Percentiles rank a stretch among this genome's conserved stretches.
These are phyloP conservation scores for Apiotrichum mycotoxinovorans DNA, from an alignment of 1,284 basidiomycete genomes.

Conservation along the genomic window DNA sequence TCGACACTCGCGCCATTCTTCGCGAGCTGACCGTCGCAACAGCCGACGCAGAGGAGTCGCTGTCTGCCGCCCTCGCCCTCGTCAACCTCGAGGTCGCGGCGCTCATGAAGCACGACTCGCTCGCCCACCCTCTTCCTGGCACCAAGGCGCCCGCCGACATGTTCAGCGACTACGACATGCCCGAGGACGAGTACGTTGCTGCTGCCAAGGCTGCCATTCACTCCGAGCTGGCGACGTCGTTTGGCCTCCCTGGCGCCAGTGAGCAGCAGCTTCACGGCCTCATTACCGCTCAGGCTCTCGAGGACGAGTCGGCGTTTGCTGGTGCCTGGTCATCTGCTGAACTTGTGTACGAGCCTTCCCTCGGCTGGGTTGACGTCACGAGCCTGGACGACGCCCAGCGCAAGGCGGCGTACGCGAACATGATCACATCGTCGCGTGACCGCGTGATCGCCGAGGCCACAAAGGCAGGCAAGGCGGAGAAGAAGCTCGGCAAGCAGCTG, in stretches of 20 bases:
- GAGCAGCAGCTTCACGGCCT: conserved; percentile 73
- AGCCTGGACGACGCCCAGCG: conserved; percentile 60
- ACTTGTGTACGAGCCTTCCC: conserved; percentile 62
- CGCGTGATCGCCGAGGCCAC: conserved; percentile 76
- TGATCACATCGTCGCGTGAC: conserved; percentile 65
- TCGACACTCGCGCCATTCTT: conserved; percentile 67
- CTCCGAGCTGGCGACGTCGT: conserved; percentile 68
- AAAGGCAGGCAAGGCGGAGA: conserved; percentile 81
- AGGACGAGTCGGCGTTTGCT: conserved; percentile 58
- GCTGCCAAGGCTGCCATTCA: conserved; percentile 71
- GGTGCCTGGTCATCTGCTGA: conserved; percentile 67
- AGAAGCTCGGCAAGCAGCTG: conserved; percentile 80
- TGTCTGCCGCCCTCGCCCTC: conserved; percentile 59
- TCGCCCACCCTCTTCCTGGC: conserved; percentile 79
- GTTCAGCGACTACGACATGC: conserved; percentile 67
- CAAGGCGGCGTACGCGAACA: conserved; percentile 61
- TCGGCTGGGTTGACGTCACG: conserved; percentile 65
- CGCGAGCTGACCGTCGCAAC: conserved; percentile 42
- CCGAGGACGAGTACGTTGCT: conserved; percentile 72
- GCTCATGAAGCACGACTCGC: conserved; percentile 82
- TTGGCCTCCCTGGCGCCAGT: conserved; percentile 81
- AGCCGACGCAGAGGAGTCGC: conserved; percentile 54
- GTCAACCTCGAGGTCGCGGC: conserved; percentile 75
- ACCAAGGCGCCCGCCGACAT: conserved; percentile 74
- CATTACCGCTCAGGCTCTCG: conserved; percentile 60